Evolutionary conservation across 371 early-diverging fungal genomes (phyloP).

Genomic region (Mucor lusitanicus): DNA sequence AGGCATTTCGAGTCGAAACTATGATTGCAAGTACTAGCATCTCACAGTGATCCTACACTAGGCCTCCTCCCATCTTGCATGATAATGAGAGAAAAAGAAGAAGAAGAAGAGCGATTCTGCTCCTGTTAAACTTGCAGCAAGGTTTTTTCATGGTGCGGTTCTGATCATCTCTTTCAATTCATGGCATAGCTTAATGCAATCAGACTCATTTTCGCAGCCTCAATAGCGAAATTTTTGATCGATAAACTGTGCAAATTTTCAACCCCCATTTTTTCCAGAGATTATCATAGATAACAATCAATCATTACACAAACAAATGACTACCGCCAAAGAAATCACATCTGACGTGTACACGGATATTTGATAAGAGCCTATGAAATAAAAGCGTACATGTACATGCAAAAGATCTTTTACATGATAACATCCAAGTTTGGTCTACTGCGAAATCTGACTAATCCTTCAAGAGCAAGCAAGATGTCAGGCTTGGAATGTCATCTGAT

Average conservation of each 20-base stretch:
- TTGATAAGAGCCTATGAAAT: conserved; percentile 3
- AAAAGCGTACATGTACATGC: neutral
- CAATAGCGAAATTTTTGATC: neutral
- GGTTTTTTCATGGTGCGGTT: no score
- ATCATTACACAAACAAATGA: conserved; percentile 20
- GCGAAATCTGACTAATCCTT: neutral
- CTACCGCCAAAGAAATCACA: conserved; percentile 4
- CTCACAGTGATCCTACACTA: no score
- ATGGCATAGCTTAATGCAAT: neutral
- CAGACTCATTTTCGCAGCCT: neutral
- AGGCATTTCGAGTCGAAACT: no score
- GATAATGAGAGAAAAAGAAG: no score
- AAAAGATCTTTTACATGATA: neutral
- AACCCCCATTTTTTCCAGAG: conserved; percentile 8
- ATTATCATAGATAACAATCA: conserved; percentile 21
- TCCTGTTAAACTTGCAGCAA: no score
- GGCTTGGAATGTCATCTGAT: neutral
- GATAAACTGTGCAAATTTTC: conserved; percentile 1
- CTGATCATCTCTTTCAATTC: no score
- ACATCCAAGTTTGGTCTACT: conserved; percentile 1
- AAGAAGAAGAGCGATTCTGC: no score
- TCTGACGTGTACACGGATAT: neutral
- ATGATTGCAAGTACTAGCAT: no score
- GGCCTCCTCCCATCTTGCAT: no score
- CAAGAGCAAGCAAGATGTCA: neutral